Conservation (phyloP, 1,139 yeast species). For the Spathaspora jeffriesii region DNA sequence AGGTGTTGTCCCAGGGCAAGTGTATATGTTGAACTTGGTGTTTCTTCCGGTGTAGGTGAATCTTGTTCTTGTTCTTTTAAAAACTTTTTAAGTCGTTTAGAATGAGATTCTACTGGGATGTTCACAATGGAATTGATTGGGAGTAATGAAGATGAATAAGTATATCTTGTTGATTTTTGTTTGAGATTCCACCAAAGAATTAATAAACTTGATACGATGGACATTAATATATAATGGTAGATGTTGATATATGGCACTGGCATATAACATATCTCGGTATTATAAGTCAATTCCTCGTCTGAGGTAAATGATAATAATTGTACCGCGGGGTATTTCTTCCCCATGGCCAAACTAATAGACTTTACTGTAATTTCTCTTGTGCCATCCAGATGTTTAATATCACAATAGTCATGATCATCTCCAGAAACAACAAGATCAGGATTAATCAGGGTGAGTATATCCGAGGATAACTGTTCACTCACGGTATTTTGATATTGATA, state of each 20-base stretch:
- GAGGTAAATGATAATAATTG: constrained; percentile 40
- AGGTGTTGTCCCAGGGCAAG: constrained; percentile 1
- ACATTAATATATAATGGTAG: constrained; percentile 34
- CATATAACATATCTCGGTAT: constrained; percentile 47
- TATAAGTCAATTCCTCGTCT: constrained; percentile 26
- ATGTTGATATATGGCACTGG: constrained; percentile 51
- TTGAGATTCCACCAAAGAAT: constrained; percentile 32
- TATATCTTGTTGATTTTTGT: constrained; percentile 18
- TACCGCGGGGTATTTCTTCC: constrained; percentile 53
- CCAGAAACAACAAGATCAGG: constrained; percentile 85
- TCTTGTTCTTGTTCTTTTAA: constrained; percentile 22
- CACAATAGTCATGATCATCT: constrained; percentile 89
- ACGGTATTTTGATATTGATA: constrained; percentile 56
- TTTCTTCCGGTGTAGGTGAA: not conserved
- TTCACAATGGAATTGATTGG: constrained; percentile 1
- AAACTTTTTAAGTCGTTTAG: constrained; percentile 23
- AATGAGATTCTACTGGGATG: constrained; percentile 12
- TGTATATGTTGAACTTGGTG: constrained; percentile 4
- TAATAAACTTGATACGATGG: constrained; percentile 31
- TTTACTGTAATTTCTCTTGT: constrained; percentile 52
- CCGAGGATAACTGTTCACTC: constrained; percentile 54
- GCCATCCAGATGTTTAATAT: constrained; percentile 32
- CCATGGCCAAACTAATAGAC: constrained; percentile 64
- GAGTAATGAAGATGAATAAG: constrained; percentile 3
- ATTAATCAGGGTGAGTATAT: constrained; percentile 53